Conservation (phyloP, 140 eudicot species). For the Anethum foeniculum region DNA sequence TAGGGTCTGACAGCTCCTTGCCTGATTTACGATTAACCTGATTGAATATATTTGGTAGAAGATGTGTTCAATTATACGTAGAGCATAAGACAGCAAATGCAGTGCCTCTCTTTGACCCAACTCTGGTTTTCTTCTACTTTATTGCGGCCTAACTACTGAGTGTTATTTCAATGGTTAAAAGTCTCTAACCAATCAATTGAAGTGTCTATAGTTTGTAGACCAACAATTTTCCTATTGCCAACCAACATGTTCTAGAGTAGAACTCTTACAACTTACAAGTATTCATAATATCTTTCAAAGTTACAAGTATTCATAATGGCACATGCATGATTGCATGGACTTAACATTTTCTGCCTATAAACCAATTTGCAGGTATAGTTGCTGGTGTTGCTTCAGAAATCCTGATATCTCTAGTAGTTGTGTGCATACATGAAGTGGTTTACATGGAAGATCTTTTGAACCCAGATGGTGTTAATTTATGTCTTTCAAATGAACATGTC, state of each 20-base stretch:
- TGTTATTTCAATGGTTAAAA: not conserved
- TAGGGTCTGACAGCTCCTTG: not conserved
- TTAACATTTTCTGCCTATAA: not conserved
- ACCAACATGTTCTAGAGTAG: not conserved
- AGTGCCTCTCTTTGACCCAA: not conserved
- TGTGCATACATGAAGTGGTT: not conserved
- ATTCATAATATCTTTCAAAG: too few relatives aligned
- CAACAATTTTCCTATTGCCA: not conserved
- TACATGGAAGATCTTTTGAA: not conserved
- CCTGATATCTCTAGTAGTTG: not conserved
- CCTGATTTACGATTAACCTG: not conserved
- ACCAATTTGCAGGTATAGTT: not conserved
- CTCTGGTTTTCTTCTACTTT: not conserved
- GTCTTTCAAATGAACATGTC: not conserved
- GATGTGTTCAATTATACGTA: too few relatives aligned
- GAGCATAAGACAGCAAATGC: too few relatives aligned
- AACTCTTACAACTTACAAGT: not conserved
- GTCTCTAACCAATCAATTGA: not conserved
- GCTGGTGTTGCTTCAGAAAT: not conserved
- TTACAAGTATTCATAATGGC: not conserved
- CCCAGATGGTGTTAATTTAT: not conserved
- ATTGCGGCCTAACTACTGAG: not conserved
- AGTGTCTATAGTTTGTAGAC: not conserved
- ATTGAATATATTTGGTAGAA: too few relatives aligned
- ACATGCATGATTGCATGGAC: not conserved